These are phyloP conservation scores for Hymenoscyphus repandus DNA, from an alignment of 2,329 filamentous ascomycete species.

Conservation along the genomic window DNA sequence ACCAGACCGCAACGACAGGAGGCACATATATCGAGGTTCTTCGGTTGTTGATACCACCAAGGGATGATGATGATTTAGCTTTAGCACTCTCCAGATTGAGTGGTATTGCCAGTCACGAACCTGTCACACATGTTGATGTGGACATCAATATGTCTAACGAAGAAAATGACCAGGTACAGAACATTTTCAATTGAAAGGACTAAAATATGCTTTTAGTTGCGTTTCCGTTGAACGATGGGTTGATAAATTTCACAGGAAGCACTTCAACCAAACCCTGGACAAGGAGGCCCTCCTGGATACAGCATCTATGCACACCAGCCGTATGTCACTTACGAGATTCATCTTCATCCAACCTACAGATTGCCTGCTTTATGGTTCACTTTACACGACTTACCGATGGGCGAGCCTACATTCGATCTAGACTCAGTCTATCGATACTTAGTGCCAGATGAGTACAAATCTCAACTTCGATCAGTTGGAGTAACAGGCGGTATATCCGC, in stretches of 20 bases:
- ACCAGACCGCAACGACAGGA: conserved; percentile 29
- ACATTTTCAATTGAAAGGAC: background rate
- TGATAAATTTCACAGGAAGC: conserved; percentile 18
- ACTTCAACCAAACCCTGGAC: conserved; percentile 11
- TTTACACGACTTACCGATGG: conserved; percentile 51
- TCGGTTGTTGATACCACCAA: conserved; percentile 22
- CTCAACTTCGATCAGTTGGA: conserved; percentile 53
- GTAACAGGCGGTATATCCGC: conserved; percentile 70
- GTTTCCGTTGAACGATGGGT: background rate
- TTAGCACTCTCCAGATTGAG: conserved; percentile 22
- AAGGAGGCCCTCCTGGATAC: conserved; percentile 16
- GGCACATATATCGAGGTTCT: conserved; percentile 29
- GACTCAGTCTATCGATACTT: conserved; percentile 67
- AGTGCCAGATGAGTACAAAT: conserved; percentile 61
- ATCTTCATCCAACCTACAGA: conserved; percentile 69
- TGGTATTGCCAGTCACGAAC: conserved; percentile 2
- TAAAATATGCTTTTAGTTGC: background rate
- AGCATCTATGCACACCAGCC: conserved; percentile 34
- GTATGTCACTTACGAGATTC: conserved; percentile 59
- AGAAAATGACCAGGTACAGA: conserved; percentile 20
- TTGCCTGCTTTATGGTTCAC: conserved; percentile 74
- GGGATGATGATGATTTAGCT: conserved; percentile 27
- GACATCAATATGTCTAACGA: conserved; percentile 26
- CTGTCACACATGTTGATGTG: conserved; percentile 11
- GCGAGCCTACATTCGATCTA: conserved; percentile 54